Conservation (phyloP, 2,329 filamentous ascomycete genomes). For the Pseudonectria foliicola region DNA sequence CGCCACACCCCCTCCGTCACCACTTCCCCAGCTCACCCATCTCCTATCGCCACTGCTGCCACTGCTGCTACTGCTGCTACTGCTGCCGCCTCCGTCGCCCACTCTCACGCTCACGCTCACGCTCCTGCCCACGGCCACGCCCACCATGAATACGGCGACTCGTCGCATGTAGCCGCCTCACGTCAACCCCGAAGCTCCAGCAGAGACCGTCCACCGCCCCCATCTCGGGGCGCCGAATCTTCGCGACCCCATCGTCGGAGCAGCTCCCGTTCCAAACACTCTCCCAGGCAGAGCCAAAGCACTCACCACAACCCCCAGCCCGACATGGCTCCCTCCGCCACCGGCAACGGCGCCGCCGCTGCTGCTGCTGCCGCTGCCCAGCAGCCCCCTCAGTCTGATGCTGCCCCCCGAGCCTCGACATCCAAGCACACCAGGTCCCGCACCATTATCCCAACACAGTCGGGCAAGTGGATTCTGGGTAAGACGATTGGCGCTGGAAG, state of each 20-base stretch:
- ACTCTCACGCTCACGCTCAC: slow-evolving; percentile 36
- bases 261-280: slow-evolving; percentile 42
- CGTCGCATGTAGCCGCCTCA: slow-evolving; percentile 53
- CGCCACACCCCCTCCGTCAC: slow-evolving; percentile 10
- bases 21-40: slow-evolving; percentile 24
- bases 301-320: slow-evolving; percentile 25
- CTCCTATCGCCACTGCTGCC: too few relatives aligned
- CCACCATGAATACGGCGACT: slow-evolving; percentile 64
- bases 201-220: slow-evolving; percentile 47
- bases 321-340: slow-evolving; percentile 45
- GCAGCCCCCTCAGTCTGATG: slow-evolving; percentile 30
- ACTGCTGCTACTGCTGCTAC: too few relatives aligned
- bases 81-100: slow-evolving; percentile 32
- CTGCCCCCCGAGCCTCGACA: slow-evolving; percentile 29
- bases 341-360: slow-evolving; percentile 43
- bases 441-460: slow-evolving; percentile 83
- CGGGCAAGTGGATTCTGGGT: slow-evolving; percentile 88
- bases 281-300: slow-evolving; percentile 19
- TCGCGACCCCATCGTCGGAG: slow-evolving; percentile 39
- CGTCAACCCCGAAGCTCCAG: slow-evolving; percentile 58
- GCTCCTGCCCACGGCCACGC: slow-evolving; percentile 39
- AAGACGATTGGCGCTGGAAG: slow-evolving; percentile 97
- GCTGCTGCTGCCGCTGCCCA: slow-evolving; percentile 35
- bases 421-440: slow-evolving; percentile 50
- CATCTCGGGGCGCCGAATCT: slow-evolving; percentile 48